Evolutionary conservation across 805 yeast genomes (phyloP).

Genomic region (Komagataella pseudopastoris): DNA sequence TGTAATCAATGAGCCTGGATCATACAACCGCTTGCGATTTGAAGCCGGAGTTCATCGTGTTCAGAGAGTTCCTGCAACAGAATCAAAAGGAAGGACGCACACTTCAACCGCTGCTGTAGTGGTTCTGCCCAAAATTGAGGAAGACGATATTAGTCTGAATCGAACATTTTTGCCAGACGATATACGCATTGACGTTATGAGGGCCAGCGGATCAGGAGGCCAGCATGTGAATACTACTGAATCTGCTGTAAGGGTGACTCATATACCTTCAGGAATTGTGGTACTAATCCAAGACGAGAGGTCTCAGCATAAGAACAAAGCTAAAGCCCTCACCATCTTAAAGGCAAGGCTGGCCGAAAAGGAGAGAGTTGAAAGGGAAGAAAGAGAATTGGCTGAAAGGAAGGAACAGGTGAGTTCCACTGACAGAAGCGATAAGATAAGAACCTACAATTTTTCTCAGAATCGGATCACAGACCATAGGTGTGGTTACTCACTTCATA

Average conservation of each 20-base stretch:
- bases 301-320: constrained; percentile 89
- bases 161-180: constrained; percentile 76
- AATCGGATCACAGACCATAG: constrained; percentile 91
- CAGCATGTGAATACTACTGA: constrained; percentile 97
- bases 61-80: constrained; percentile 88
- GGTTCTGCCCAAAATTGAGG: constrained; percentile 72
- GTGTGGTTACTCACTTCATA: constrained; percentile 70
- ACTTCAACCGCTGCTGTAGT: constrained; percentile 95
- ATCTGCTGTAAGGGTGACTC: constrained; percentile 89
- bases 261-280: constrained; percentile 79
- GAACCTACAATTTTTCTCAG: constrained; percentile 90
- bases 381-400: constrained; percentile 51
- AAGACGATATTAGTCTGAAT: constrained; percentile 39
- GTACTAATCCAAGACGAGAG: constrained; percentile 91
- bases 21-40: constrained; percentile 58
- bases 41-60: constrained; percentile 97
- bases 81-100: constrained; percentile 85
- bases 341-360: constrained; percentile 76
- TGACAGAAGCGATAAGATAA: constrained; percentile 82
- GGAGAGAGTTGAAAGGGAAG: constrained; percentile 53
- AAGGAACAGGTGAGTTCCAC: constrained; percentile 79
- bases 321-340: constrained; percentile 75
- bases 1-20: constrained; percentile 59
- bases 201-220: constrained; percentile 96
- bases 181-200: constrained; percentile 88